Evolutionary conservation across 345 rosid genomes (phyloP), one percentile per base, ranked within the genome.

Genomic region (Citrus australasica): DNA sequence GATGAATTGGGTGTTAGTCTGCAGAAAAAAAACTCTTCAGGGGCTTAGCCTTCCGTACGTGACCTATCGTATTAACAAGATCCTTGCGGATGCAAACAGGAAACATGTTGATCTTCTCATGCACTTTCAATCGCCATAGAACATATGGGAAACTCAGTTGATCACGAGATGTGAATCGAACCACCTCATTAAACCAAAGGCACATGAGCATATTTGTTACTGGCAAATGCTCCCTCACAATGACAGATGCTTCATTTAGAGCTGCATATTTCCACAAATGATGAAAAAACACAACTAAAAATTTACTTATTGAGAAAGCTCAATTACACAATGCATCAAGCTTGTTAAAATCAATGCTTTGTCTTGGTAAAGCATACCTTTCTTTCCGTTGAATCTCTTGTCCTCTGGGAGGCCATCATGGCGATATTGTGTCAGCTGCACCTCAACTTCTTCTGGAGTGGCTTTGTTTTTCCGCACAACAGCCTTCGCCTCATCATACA

Each of bases 151-250:
- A 95, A 81, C 99, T 95, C 74, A 95, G 85, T 61, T 95, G 99
- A 83, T 95, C 99, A 56, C 99, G 88, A 5, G 99, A 93, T 4
- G 98, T 95, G 85, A 84, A 95, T 17, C 95, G 93, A 25, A 93
- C 98, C 5, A 91, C 99, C 85, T 95, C 99, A 64, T 95, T 91
- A 83, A 93, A 93, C 99, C 98, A 95, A n/a, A 92, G 91, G 91
- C 99, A 95, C 97, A 91, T 91, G 33, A 95, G 88, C 62, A 93
- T 79, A 82, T 95, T 90, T 22, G 88, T 87, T 73, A 92, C 27
- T 11, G 95, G 93, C 8, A 92, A 84, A 78, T 95, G 96, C 86
- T 95, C 87, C 86, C 99, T 87, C 83, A 90, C 96, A 37, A 95
- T 95, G 67, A 95, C 91, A 6, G 98, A 95, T 40, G 98, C 97